Percentiles rank a stretch among this genome's conserved stretches.
Evolutionary conservation across 371 early-diverging fungal genomes (phyloP).

Genomic region (Rhizopus microsporus): DNA sequence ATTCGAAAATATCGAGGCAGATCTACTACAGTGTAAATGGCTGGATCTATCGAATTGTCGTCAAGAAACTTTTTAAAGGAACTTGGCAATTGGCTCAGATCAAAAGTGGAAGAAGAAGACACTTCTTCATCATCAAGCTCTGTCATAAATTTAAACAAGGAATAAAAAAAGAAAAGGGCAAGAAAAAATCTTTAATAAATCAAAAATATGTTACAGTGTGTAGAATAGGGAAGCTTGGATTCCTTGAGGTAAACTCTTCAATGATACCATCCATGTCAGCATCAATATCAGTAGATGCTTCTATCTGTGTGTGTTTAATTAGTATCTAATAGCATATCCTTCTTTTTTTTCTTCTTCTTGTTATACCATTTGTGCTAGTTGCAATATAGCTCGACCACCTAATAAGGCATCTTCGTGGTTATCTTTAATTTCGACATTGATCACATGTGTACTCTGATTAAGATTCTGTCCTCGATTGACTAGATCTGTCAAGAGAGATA

Average conservation of each 20-base stretch:
- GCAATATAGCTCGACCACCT: constrained; percentile 83
- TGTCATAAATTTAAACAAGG: no score
- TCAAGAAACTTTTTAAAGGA: constrained; percentile 62
- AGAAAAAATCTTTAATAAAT: constrained; percentile 1
- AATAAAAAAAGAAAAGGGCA: neutral
- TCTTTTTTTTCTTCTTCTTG: neutral
- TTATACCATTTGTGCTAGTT: constrained; percentile 68
- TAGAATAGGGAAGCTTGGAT: constrained; percentile 56
- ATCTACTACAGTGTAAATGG: constrained; percentile 57
- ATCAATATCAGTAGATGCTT: constrained; percentile 71
- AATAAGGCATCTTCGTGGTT: constrained; percentile 88
- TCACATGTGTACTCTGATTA: constrained; percentile 85
- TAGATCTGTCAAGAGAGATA: constrained; percentile 54
- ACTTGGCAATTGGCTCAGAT: constrained; percentile 50
- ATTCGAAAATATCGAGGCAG: constrained; percentile 77
- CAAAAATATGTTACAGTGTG: constrained; percentile 68
- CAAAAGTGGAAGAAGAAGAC: constrained; percentile 19
- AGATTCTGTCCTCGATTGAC: constrained; percentile 65
- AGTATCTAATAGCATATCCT: neutral
- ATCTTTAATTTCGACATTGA: constrained; percentile 96
- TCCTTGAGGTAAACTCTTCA: constrained; percentile 68
- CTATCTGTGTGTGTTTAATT: constrained; percentile 51
- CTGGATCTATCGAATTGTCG: constrained; percentile 67
- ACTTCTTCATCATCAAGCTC: no score
- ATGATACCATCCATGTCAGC: constrained; percentile 82